These are phyloP conservation scores for Aciculosporium take DNA, from an alignment of 2,329 filamentous ascomycete species.

Conservation along the genomic window DNA sequence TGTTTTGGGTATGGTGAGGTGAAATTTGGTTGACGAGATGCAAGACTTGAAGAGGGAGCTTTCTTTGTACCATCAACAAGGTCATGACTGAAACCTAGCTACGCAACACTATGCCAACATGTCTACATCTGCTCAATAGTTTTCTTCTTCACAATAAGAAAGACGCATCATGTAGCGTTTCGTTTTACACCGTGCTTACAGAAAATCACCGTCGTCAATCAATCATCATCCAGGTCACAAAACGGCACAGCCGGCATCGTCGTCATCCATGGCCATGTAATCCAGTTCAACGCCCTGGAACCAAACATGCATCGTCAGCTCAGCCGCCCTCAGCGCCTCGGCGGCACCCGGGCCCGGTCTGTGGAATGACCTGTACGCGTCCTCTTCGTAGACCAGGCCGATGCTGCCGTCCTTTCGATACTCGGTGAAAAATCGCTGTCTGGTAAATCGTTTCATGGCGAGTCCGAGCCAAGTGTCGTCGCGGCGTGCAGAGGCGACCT, in stretches of 20 bases:
- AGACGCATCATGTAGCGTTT: no score
- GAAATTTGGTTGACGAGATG: no score
- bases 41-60: no score
- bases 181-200: no score
- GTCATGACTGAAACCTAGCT: no score
- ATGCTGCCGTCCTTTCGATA: slow-evolving; percentile 4
- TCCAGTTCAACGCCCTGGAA: slow-evolving; percentile 5
- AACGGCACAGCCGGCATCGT: neutral
- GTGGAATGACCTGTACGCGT: slow-evolving; percentile 4
- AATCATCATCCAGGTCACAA: neutral
- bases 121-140: no score
- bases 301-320: slow-evolving; percentile 6
- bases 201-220: neutral
- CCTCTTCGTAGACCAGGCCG: slow-evolving; percentile 6
- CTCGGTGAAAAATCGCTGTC: slow-evolving; percentile 5
- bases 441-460: neutral
- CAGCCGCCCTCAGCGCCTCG: slow-evolving; percentile 2
- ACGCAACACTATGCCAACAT: no score
- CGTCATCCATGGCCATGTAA: slow-evolving; percentile 1
- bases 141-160: no score
- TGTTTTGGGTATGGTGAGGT: no score
- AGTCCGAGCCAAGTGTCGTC: neutral
- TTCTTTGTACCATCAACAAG: no score
- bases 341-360: neutral
- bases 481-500: neutral